Base-by-base conservation (phyloP, 2,329 filamentous ascomycete genomes). In the Huntiella decipiens region DNA sequence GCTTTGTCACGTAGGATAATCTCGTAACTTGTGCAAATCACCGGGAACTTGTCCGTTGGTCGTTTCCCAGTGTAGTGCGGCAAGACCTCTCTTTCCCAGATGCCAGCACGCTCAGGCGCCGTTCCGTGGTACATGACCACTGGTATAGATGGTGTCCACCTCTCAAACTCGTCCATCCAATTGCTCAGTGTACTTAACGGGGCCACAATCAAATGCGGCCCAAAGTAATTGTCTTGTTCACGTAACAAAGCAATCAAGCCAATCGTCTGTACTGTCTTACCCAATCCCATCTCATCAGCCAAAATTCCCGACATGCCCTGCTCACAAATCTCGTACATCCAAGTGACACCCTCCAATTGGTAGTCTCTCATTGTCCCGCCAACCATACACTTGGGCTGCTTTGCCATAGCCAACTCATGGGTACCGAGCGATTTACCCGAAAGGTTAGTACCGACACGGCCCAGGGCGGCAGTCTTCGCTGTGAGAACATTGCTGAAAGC, bases 1-100 rank as follows among this genome's bases (percentile, higher is more conserved):
- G 85, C 80, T 34, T 83, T 77, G 57, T 98, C 91, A 54, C 85
- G 79, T 62, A 98, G 79, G 45, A 92, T 87, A 57, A 98, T 95
- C 58, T 98, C 91, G 55, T 96, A 96, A 35, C 81, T 92, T 0
- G 91, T 98, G 56, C 87, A 87, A 1, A 96, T 82, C 1, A 98
- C 79, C 0, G 91, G 91, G 51, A 96, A 98, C 39, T 79, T 72
- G 34, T 47, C 41, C 13, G 48, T 45, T 15, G 48, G 48, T 11
- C 45, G 36, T 0, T 78, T 68, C 6, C 61, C 71, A 10, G 75
- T 72, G 11, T 88, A 74, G 50, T 84, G 66, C 38, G 72, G 73
- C 58, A 78, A 78, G 55, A 96, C 73, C 35, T 71, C 65, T n/a
- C 73, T 79, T 38, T 66, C 69, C 50, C 86, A 78, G n/a, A 95